Evolutionary conservation across 495 filamentous ascomycete genomes (phyloP).

Genomic region (Penicillium pulvis): DNA sequence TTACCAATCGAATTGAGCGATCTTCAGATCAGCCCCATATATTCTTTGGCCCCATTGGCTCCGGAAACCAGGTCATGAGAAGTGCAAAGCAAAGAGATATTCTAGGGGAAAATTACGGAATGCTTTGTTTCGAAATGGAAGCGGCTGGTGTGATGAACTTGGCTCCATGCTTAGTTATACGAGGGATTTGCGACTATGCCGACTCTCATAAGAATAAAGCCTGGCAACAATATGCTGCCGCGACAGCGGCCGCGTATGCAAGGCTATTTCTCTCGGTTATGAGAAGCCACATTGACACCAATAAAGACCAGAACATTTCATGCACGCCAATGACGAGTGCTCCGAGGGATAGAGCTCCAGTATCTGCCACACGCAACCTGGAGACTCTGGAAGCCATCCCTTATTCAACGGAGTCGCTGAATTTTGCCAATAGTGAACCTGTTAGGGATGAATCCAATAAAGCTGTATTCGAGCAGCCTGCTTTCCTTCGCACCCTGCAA

Average conservation of each 20-base stretch:
- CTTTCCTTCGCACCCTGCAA: background rate
- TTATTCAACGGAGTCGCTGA: too few relatives aligned
- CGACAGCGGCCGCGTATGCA: constrained; percentile 34
- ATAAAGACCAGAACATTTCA: too few relatives aligned
- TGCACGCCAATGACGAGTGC: too few relatives aligned
- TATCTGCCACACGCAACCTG: too few relatives aligned
- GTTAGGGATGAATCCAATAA: background rate
- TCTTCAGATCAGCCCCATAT: constrained; percentile 7
- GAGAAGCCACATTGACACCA: background rate
- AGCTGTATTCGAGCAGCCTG: background rate
- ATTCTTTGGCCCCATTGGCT: constrained; percentile 21
- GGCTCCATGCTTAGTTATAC: constrained; percentile 34
- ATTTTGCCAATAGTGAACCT: too few relatives aligned
- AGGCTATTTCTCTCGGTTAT: constrained; percentile 2
- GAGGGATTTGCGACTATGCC: constrained; percentile 39
- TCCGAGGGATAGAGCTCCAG: too few relatives aligned
- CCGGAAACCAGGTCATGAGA: constrained; percentile 16
- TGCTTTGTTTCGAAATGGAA: constrained; percentile 43
- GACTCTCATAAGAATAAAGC: constrained; percentile 39
- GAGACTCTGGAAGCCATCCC: too few relatives aligned
- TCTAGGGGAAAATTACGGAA: background rate
- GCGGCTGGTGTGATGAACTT: constrained; percentile 40
- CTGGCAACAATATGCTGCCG: constrained; percentile 40
- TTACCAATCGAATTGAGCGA: background rate
- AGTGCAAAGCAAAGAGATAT: background rate